Evolutionary conservation across 225 moss, liverwort and hornwort genomes (phyloP), one percentile per base, ranked within the genome.

Genomic region (Neckera pumila): DNA sequence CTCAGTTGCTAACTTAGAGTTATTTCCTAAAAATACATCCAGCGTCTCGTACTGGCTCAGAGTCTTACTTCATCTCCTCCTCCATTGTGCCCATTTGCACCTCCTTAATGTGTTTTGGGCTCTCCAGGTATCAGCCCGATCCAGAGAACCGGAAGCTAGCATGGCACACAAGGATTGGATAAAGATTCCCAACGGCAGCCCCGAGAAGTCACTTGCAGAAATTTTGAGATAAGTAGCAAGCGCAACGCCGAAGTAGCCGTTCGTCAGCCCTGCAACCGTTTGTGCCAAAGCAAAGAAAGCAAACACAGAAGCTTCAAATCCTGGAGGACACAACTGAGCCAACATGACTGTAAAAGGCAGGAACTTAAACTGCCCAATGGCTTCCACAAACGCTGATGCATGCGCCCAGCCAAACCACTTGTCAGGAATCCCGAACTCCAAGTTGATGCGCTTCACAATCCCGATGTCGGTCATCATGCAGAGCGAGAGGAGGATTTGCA

Each of bases 291-390:
- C 91, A 80, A n/a, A 97, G 86, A 97, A 95, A 6, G 96, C 94
- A 69, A 96, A 94, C 57, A 97, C 92, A 15, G 96, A 97, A 20
- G 92, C 96, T 89, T 97, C 96, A 62, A 95, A 96, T 7, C 96
- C 96, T 1, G 91, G 91, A 81, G 96, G 95, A 63, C 96, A 95
- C 31, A 95, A 79, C 74, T 94, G 90, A 6, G 94, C 96, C 79
- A 97, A 65, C 40, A 94, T 92, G 54, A 97, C 94, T 7, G 94
- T 94, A 11, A 97, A 95, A 5, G 96, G 96, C 56, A 97, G 65
- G 36, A 93, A 93, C 53, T 97, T 97, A 53, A 97, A 97, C 77
- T 97, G 96, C 7, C 95, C 94, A 40, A 97, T 91, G 11, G 95
- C 92, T 77, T 97, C 96, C 61, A 97, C 96, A 61, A 97, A 91